Conservation (phyloP, 202 grass and related monocot species). For the Musa balbisiana region DNA sequence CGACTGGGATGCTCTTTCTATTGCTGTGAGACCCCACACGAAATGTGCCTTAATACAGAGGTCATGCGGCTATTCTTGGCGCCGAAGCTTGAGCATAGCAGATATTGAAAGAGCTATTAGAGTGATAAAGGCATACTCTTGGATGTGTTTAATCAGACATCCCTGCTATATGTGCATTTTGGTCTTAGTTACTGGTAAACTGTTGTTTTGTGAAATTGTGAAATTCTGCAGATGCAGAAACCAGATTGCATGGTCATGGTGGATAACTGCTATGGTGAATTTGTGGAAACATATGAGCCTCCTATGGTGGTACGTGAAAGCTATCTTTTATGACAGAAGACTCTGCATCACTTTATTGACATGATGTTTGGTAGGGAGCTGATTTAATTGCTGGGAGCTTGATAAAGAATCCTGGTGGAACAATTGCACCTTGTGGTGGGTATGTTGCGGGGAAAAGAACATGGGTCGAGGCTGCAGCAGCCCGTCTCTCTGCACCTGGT, state of each 20-base stretch:
- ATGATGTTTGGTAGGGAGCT: slow-evolving; percentile 49
- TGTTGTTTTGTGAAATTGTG: slow-evolving; percentile 8
- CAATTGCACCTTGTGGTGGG: slow-evolving; percentile 78
- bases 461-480: slow-evolving; percentile 63
- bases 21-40: slow-evolving; percentile 51
- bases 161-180: slow-evolving; percentile 5
- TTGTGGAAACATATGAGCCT: slow-evolving; percentile 76
- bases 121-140: slow-evolving; percentile 54
- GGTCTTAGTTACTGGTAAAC: not conserved
- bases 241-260: slow-evolving; percentile 87
- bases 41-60: slow-evolving; percentile 80
- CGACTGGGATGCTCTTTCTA: slow-evolving; percentile 53
- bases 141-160: not conserved
- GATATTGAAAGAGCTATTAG: slow-evolving; percentile 58
- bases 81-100: slow-evolving; percentile 52
- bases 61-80: slow-evolving; percentile 86
- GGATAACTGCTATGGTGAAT: slow-evolving; percentile 98
- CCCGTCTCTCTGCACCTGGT: slow-evolving; percentile 81
- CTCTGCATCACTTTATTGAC: slow-evolving; percentile 12
- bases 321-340: slow-evolving; percentile 3
- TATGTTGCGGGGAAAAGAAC: slow-evolving; percentile 74
- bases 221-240: slow-evolving; percentile 51
- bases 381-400: slow-evolving; percentile 87
- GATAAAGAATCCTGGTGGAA: slow-evolving; percentile 94
- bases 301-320: slow-evolving; percentile 55